Evolutionary conservation across 192 early-diverging fungal genomes (phyloP).

Genomic region (Dispira simplex): DNA sequence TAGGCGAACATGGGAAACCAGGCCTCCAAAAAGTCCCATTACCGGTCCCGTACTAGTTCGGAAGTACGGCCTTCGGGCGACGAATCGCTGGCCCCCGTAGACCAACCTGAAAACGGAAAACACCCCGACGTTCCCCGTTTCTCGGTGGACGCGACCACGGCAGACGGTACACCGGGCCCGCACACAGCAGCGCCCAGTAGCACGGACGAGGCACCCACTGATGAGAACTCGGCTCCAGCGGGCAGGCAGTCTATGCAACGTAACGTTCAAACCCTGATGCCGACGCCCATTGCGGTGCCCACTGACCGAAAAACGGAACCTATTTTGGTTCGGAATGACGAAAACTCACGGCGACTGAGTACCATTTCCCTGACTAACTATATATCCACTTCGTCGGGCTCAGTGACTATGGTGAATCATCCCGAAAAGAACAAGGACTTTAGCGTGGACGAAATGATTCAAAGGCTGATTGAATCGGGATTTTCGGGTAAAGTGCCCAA

Average conservation of each 20-base stretch:
- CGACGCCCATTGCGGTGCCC: not conserved
- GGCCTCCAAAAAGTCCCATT: not conserved
- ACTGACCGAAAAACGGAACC: conserved; percentile 1
- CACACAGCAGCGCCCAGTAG: not conserved
- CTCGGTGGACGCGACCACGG: not conserved
- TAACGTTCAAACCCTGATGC: not conserved
- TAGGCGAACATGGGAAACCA: conserved; percentile 9
- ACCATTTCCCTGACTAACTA: conserved; percentile 28
- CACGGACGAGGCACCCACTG: not conserved
- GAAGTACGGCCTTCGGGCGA: conserved; percentile 7
- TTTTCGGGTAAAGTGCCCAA: conserved; percentile 60
- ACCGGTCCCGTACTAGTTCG: conserved; percentile 1
- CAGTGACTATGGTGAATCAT: conserved; percentile 26
- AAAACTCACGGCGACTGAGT: not conserved
- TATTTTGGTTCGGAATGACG: conserved; percentile 5
- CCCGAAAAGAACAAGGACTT: conserved; percentile 38
- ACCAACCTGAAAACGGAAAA: not conserved
- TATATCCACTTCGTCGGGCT: conserved; percentile 24
- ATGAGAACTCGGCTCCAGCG: not conserved
- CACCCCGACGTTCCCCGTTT: not conserved
- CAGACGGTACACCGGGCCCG: not conserved
- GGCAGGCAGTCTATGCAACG: not conserved
- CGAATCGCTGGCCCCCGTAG: not conserved
- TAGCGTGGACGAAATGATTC: conserved; percentile 79
- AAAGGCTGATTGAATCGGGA: conserved; percentile 63